Evolutionary conservation across 2,329 filamentous ascomycete species (phyloP).

Genomic region (Exophiala aquamarina): DNA sequence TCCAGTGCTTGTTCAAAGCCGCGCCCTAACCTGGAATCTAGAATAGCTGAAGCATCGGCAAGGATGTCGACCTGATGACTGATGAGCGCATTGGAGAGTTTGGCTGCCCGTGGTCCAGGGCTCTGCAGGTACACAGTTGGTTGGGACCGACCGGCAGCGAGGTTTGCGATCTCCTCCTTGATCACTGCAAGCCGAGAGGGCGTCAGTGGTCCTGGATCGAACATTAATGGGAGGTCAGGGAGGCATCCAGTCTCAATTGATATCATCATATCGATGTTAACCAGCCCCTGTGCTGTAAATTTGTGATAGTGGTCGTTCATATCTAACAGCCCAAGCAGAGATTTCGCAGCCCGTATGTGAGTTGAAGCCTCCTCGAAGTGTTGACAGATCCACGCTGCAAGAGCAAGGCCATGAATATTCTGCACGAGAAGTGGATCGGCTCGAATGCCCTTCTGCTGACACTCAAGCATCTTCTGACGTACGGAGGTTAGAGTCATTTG

Average conservation of each 20-base stretch:
- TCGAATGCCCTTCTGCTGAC: conserved; percentile 5
- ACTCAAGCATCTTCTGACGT: conserved; percentile 12
- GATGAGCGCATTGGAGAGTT: conserved; percentile 4
- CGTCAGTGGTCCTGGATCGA: conserved; percentile 12
- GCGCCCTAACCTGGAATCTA: conserved; percentile 8
- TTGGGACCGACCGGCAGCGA: background rate
- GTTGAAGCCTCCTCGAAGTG: conserved; percentile 11
- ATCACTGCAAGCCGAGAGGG: conserved; percentile 2
- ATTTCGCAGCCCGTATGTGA: conserved; percentile 9
- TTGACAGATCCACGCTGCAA: conserved; percentile 14
- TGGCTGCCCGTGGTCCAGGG: conserved; percentile 2
- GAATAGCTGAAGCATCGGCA: conserved; percentile 5
- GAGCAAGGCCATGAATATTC: conserved; percentile 11
- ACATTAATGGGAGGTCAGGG: conserved; percentile 9
- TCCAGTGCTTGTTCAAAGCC: conserved; percentile 10
- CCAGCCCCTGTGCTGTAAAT: conserved; percentile 6
- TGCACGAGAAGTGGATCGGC: conserved; percentile 5
- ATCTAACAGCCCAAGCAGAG: conserved; percentile 3
- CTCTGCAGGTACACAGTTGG: background rate
- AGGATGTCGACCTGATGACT: conserved; percentile 12
- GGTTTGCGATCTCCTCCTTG: conserved; percentile 5
- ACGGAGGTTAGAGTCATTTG: conserved; percentile 6
- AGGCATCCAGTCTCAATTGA: conserved; percentile 14
- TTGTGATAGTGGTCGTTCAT: conserved; percentile 2
- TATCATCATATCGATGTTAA: conserved; percentile 13